Percentiles rank a stretch among this genome's conserved stretches.
Evolutionary conservation across 2,329 filamentous ascomycete species (phyloP).

Genomic region (Scytalidium lignicola): DNA sequence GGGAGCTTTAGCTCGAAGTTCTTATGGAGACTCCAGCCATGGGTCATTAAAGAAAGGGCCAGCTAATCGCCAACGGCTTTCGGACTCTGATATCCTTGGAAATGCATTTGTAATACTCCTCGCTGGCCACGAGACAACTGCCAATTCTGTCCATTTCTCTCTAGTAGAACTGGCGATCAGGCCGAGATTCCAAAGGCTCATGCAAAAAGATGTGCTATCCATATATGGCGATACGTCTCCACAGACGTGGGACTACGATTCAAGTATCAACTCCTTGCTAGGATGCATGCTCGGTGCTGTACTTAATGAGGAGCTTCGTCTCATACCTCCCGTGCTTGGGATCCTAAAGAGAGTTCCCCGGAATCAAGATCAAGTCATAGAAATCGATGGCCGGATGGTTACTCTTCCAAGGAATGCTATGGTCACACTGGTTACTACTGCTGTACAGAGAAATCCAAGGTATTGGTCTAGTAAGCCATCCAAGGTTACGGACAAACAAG

Average conservation of each 20-base stretch:
- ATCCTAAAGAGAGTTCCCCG: slow-evolving; percentile 63
- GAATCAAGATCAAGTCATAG: slow-evolving; percentile 49
- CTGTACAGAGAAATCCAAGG: slow-evolving; percentile 62
- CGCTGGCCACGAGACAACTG: slow-evolving; percentile 77
- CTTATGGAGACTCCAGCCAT: slow-evolving; percentile 24
- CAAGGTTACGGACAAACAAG: slow-evolving; percentile 33
- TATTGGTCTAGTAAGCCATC: slow-evolving; percentile 55
- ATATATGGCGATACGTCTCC: slow-evolving; percentile 56
- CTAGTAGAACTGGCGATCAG: slow-evolving; percentile 64
- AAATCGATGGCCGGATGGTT: slow-evolving; percentile 51
- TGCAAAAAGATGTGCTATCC: slow-evolving; percentile 65
- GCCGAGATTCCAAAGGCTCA: slow-evolving; percentile 54
- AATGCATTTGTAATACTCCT: slow-evolving; percentile 67
- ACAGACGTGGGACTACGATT: slow-evolving; percentile 66
- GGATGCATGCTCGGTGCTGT: slow-evolving; percentile 67
- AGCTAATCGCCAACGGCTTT: slow-evolving; percentile 41
- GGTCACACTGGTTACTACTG: slow-evolving; percentile 48
- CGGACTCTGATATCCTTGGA: slow-evolving; percentile 62
- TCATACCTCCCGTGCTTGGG: slow-evolving; percentile 65
- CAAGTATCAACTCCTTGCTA: slow-evolving; percentile 59
- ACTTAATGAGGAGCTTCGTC: slow-evolving; percentile 71
- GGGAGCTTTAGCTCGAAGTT: slow-evolving; percentile 43
- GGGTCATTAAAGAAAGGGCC: slow-evolving; percentile 32
- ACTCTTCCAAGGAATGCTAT: slow-evolving; percentile 51
- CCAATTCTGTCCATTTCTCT: slow-evolving; percentile 68